Conservation (phyloP, 1,139 yeast species). For the Yamadazyma spencermartinsiae region DNA sequence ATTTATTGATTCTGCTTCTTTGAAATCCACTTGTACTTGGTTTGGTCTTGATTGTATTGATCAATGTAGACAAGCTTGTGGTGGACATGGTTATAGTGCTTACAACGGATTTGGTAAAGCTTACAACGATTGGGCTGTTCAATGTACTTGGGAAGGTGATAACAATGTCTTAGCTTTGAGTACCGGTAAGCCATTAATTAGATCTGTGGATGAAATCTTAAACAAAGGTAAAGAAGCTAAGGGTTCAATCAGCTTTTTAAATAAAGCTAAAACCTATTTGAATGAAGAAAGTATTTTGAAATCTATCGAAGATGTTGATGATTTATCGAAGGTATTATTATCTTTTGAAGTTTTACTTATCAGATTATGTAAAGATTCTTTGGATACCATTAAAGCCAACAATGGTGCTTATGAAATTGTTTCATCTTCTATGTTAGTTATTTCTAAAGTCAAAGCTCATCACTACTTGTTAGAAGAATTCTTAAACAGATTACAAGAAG, state of each 20-base stretch:
- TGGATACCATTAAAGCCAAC: constrained; percentile 41
- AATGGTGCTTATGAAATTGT: constrained; percentile 55
- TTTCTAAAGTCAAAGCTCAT: constrained; percentile 64
- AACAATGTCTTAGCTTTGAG: constrained; percentile 83
- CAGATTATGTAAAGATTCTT: constrained; percentile 48
- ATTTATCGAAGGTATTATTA: constrained; percentile 27
- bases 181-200: constrained; percentile 75
- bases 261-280: constrained; percentile 25
- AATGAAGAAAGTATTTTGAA: constrained; percentile 33
- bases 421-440: constrained; percentile 52
- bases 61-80: constrained; percentile 93
- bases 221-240: constrained; percentile 34
- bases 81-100: constrained; percentile 93
- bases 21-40: constrained; percentile 92
- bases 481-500: constrained; percentile 31
- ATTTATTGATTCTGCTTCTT: constrained; percentile 83
- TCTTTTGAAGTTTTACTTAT: constrained; percentile 47
- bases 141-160: constrained; percentile 98
- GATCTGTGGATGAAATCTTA: constrained; percentile 44
- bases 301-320: constrained; percentile 35
- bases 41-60: constrained; percentile 75
- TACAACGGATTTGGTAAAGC: constrained; percentile 91
- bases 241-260: constrained; percentile 49
- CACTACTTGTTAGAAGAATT: constrained; percentile 52
- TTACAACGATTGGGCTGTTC: constrained; percentile 90